Percentiles rank a stretch among this genome's conserved stretches.
These are phyloP conservation scores for Lentinula novae-zelandiae DNA, from an alignment of 1,284 basidiomycete genomes.

Conservation along the genomic window DNA sequence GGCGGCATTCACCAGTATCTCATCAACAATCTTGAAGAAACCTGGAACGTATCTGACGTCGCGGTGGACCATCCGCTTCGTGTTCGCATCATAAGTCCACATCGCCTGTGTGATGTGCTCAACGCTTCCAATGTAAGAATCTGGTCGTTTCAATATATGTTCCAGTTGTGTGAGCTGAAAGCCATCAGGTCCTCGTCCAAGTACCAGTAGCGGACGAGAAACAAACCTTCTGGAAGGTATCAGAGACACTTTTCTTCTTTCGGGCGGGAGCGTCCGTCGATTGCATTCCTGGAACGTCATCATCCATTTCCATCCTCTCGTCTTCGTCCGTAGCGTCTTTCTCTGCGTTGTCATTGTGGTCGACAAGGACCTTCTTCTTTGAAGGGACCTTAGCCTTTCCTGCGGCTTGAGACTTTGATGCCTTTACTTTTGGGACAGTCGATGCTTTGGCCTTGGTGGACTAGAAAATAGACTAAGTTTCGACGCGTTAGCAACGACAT, in stretches of 20 bases:
- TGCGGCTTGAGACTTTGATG: constrained; percentile 32
- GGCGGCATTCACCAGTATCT: constrained; percentile 98
- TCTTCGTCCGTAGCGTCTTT: constrained; percentile 38
- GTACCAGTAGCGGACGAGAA: neutral
- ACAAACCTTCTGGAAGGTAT: constrained; percentile 88
- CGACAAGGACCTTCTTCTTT: constrained; percentile 72
- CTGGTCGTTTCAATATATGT: constrained; percentile 94
- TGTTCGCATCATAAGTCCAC: constrained; percentile 87
- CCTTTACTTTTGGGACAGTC: constrained; percentile 34
- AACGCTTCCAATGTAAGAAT: constrained; percentile 97
- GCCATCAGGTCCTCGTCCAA: constrained; percentile 2
- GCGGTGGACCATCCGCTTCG: constrained; percentile 76
- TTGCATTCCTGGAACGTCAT: constrained; percentile 39
- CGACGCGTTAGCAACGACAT: constrained; percentile 13
- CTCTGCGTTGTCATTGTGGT: constrained; percentile 57
- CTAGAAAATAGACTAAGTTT: constrained; percentile 21
- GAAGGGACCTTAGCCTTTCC: constrained; percentile 37
- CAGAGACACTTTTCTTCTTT: constrained; percentile 85
- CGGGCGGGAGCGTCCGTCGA: constrained; percentile 26
- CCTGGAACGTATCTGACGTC: constrained; percentile 94
- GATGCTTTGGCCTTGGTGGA: constrained; percentile 24
- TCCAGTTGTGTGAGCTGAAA: constrained; percentile 92
- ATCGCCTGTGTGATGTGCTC: constrained; percentile 82
- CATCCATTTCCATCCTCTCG: constrained; percentile 21
- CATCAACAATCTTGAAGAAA: constrained; percentile 99